Conservation (phyloP, 192 early-diverging fungal species). For the Dispira parvispora region DNA sequence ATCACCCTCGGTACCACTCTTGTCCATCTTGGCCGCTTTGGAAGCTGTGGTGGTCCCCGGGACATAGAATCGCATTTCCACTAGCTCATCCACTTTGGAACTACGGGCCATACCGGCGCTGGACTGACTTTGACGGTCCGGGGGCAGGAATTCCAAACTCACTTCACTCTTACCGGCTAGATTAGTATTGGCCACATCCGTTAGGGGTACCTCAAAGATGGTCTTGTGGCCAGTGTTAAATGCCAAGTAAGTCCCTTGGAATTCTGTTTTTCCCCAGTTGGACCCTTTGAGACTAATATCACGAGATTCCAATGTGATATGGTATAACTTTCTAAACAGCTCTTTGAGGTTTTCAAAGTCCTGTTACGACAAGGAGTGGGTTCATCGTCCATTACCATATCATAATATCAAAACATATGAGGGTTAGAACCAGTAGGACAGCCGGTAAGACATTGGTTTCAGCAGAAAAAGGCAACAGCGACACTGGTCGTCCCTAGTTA, state of each 20-base stretch:
- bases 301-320: slow-evolving; percentile 54
- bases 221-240: slow-evolving; percentile 73
- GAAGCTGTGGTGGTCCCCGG: slow-evolving; percentile 54
- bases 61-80: slow-evolving; percentile 85
- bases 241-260: slow-evolving; percentile 54
- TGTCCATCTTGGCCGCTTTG: slow-evolving; percentile 17
- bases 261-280: slow-evolving; percentile 92
- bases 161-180: slow-evolving; percentile 83
- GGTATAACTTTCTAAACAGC: slow-evolving; percentile 49
- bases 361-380: slow-evolving; percentile 22
- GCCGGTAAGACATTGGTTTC: neutral
- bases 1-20: slow-evolving; percentile 28
- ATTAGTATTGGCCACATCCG: slow-evolving; percentile 72
- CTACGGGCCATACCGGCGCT: slow-evolving; percentile 30
- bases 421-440: slow-evolving; percentile 5
- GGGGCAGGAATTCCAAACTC: slow-evolving; percentile 67
- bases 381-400: neutral
- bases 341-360: slow-evolving; percentile 69
- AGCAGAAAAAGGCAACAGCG: too few species aligned
- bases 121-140: slow-evolving; percentile 27
- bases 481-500: too few species aligned
- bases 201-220: slow-evolving; percentile 83
- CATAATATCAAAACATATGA: neutral
- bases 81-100: slow-evolving; percentile 53
- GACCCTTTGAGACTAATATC: slow-evolving; percentile 83